These are phyloP conservation scores for Henningerozyma blattae DNA, from an alignment of 805 yeast species.

Conservation along the genomic window DNA sequence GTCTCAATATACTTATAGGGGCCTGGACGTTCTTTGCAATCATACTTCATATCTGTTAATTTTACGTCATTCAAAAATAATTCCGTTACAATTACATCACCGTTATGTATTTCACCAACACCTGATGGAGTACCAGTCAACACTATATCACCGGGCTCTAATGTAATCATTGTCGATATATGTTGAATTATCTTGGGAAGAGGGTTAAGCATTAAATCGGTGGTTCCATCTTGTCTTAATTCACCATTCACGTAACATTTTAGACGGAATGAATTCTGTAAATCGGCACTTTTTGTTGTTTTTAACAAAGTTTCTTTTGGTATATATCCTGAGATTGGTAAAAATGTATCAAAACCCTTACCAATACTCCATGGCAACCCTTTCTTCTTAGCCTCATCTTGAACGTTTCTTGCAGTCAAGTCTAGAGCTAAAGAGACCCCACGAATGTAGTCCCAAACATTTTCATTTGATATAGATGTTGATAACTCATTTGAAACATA, in stretches of 20 bases:
- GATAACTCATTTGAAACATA: constrained; percentile 51
- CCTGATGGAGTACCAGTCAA: constrained; percentile 98
- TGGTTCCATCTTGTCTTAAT: constrained; percentile 58
- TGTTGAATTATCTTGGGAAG: constrained; percentile 69
- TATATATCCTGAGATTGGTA: constrained; percentile 72
- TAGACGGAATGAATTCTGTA: constrained; percentile 27
- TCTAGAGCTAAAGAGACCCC: constrained; percentile 89
- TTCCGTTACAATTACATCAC: constrained; percentile 63
- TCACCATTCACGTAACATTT: constrained; percentile 51
- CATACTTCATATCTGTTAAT: constrained; percentile 34
- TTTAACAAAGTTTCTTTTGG: constrained; percentile 54
- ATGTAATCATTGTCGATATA: constrained; percentile 82
- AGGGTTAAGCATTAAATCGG: constrained; percentile 79
- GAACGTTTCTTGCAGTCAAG: constrained; percentile 92
- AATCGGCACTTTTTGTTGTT: constrained; percentile 31
- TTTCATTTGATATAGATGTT: constrained; percentile 40
- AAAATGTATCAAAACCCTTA: constrained; percentile 92
- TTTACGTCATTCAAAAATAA: constrained; percentile 43
- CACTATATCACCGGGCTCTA: constrained; percentile 81
- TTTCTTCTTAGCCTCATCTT: constrained; percentile 83
- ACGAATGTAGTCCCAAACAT: constrained; percentile 66
- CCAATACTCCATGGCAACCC: constrained; percentile 97
- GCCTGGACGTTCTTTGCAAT: constrained; percentile 40
- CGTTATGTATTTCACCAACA: constrained; percentile 74
- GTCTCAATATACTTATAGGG: constrained; percentile 43